A percentile compares a stretch with the other conserved stretches of the same genome.
These are phyloP conservation scores for Pleurotus platypus DNA, from an alignment of 768 basidiomycete genomes.

Conservation along the genomic window DNA sequence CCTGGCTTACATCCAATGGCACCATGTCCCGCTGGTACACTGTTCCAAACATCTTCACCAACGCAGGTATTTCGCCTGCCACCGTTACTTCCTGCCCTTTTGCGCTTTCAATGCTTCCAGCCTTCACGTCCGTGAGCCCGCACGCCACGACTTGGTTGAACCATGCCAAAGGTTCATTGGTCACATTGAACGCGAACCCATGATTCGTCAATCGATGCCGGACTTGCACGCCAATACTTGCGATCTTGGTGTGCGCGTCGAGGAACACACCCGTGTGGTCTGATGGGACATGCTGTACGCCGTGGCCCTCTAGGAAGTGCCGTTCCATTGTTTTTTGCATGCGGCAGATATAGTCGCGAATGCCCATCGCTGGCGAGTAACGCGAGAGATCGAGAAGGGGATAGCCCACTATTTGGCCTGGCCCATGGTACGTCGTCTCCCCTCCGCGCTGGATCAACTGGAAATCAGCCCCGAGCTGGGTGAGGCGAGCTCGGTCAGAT, in stretches of 20 bases:
- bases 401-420: constrained; percentile 96
- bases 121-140: constrained; percentile 79
- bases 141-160: constrained; percentile 89
- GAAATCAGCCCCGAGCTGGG: constrained; percentile 81
- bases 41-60: constrained; percentile 45
- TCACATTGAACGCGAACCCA: constrained; percentile 92
- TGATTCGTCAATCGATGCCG: constrained; percentile 93
- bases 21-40: constrained; percentile 47
- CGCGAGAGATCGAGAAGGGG: constrained; percentile 88
- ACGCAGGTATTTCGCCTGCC: constrained; percentile 45
- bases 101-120: constrained; percentile 60
- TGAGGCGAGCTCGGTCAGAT: constrained; percentile 61
- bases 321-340: constrained; percentile 69
- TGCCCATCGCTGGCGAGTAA: constrained; percentile 64
- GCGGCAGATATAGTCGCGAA: constrained; percentile 81
- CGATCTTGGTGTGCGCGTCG: constrained; percentile 77
- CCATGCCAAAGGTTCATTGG: constrained; percentile 77
- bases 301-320: constrained; percentile 60
- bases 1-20: constrained; percentile 35
- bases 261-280: constrained; percentile 92
- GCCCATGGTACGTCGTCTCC: constrained; percentile 95
- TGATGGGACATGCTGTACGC: constrained; percentile 52
- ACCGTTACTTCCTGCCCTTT: constrained; percentile 36
- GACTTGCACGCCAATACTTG: constrained; percentile 95
- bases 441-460: constrained; percentile 82